Evolutionary conservation across 805 yeast species (phyloP), one percentile per base, ranked within the genome.

Genomic region (Pichia eremophila): DNA sequence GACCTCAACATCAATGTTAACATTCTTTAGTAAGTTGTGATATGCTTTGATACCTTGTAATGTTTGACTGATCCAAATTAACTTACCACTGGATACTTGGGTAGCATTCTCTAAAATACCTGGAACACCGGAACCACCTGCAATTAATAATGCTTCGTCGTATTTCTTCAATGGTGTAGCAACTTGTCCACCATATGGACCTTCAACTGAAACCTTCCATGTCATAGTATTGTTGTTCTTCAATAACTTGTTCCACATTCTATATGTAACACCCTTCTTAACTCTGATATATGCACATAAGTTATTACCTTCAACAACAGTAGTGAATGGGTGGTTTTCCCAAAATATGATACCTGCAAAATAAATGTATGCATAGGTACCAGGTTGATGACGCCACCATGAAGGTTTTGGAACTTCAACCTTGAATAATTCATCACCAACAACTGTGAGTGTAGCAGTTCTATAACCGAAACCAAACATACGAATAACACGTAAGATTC

Each of bases 241-340:
- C 27, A 54, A 17, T 14, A 72, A 51, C 43, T 62, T 60, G 22
- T 59, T 57, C 49, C 63, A 59, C 27, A 77, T 55, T 34, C 65
- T 66, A 46, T 61, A 66, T 10, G 85, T 78, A 47, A 77, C 61
- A 40, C 86, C 87, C 37, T 67, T 69, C 59, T 77, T 77, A 8
- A 68, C 70, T 56, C 71, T 77, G 51, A 75, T 68, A 48, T 66
- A 70, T 29, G 73, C 58, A 1, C 64, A 55, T 2, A 76, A 51
- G 15, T 62, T 58, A 43, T 67, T 63, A 38, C 65, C 69, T 32
- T 64, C 60, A 47, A 68, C 67, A 35, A 75, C 63, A 3, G 77
- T 58, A 1, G 87, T 79, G 62, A 84, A 82, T 2, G 90, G 91
- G 60, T 84, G 89, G 5, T 83, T 76, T 60, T 83, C 87, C 80